phyloP scores from a whole-genome alignment of 192 early-diverging fungal genomes.

The Podila verticillata region DNA sequence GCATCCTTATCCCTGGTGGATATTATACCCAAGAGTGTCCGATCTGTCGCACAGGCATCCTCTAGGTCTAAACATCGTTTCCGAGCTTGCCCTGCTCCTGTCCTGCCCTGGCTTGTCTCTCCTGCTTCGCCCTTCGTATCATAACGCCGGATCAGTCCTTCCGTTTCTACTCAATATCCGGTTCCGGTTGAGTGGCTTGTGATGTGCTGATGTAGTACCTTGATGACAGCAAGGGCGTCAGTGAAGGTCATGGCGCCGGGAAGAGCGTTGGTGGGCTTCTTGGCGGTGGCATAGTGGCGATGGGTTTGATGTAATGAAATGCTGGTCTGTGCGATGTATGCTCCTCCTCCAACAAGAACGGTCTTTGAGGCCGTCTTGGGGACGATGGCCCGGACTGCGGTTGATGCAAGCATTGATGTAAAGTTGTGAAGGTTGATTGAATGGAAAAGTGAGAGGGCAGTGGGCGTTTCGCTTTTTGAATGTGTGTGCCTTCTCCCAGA shows the following conservation, averaged over 20 bases:
- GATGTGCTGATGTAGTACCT: conserved; percentile 31
- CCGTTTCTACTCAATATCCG: neutral
- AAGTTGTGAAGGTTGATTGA: neutral
- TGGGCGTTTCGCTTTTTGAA: too few relatives aligned
- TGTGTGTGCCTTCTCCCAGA: too few relatives aligned
- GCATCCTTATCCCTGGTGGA: too few relatives aligned
- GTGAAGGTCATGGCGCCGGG: conserved; percentile 50
- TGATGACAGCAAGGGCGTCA: conserved; percentile 48
- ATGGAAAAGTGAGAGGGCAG: neutral
- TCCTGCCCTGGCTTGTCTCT: too few relatives aligned
- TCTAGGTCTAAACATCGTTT: too few relatives aligned
- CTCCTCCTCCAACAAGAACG: conserved; percentile 10
- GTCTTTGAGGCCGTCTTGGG: neutral
- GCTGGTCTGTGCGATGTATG: conserved; percentile 13
- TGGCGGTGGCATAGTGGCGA: conserved; percentile 34
- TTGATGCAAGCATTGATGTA: neutral
- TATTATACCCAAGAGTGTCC: too few relatives aligned
- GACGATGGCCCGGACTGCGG: conserved; percentile 7
- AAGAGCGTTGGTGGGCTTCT: conserved; percentile 24
- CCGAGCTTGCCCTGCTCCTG: too few relatives aligned
- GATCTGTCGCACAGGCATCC: too few relatives aligned
- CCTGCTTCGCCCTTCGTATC: neutral
- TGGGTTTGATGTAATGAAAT: conserved; percentile 8
- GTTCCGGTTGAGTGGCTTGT: neutral
- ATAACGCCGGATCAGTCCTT: neutral